phyloP scores from a whole-genome alignment of 2,329 filamentous ascomycete species.

The Fusarium pseudonygamai region DNA sequence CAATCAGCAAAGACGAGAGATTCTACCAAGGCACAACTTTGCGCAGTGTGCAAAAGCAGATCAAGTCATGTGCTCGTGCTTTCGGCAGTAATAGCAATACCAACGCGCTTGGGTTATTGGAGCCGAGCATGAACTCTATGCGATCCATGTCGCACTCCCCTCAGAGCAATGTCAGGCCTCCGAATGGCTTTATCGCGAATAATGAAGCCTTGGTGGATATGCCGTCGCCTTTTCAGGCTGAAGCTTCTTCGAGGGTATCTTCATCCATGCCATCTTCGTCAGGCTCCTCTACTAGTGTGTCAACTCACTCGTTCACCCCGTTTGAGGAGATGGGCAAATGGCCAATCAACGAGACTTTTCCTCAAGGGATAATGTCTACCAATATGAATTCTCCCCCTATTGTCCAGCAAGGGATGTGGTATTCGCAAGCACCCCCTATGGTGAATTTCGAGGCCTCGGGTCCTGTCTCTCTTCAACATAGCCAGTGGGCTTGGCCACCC shows the following conservation, averaged over 20 bases:
- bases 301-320: constrained; percentile 36
- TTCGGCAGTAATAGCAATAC: constrained; percentile 30
- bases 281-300: constrained; percentile 33
- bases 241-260: constrained; percentile 30
- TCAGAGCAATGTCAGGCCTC: constrained; percentile 11
- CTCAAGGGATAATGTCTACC: constrained; percentile 35
- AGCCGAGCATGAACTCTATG: constrained; percentile 24
- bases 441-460: constrained; percentile 45
- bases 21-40: constrained; percentile 41
- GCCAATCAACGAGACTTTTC: constrained; percentile 36
- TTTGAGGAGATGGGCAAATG: constrained; percentile 42
- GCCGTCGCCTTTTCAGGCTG: constrained; percentile 23
- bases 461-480: constrained; percentile 34
- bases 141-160: constrained; percentile 38
- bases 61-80: constrained; percentile 42
- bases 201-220: constrained; percentile 10
- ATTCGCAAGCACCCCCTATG: constrained; percentile 42
- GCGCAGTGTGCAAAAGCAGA: constrained; percentile 41
- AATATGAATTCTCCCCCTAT: constrained; percentile 21
- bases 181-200: constrained; percentile 7
- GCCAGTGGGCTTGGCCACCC: constrained; percentile 45
- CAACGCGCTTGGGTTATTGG: constrained; percentile 31
- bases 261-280: constrained; percentile 41
- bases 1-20: constrained; percentile 42
- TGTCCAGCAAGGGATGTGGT: constrained; percentile 43